Conservation (phyloP, 805 yeast genomes). For the Torulaspora quercuum region DNA sequence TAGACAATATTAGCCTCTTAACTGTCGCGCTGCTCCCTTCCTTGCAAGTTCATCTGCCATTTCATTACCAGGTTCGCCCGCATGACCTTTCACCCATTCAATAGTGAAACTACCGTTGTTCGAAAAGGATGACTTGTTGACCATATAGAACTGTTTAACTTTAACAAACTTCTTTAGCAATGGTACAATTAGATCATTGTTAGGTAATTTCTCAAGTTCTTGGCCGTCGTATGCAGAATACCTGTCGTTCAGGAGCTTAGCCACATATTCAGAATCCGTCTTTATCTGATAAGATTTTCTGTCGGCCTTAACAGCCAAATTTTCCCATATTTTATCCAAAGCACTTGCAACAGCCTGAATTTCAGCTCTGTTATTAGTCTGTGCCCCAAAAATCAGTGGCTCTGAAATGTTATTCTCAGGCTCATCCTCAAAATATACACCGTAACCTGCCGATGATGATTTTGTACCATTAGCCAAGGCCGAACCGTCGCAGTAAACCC, state of each 20-base stretch:
- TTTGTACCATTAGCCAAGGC: slow-evolving; percentile 54
- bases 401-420: slow-evolving; percentile 46
- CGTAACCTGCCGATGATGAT: slow-evolving; percentile 53
- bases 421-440: slow-evolving; percentile 67
- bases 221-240: slow-evolving; percentile 48
- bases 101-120: slow-evolving; percentile 44
- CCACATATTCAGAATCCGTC: slow-evolving; percentile 71
- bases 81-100: slow-evolving; percentile 69
- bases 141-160: slow-evolving; percentile 40
- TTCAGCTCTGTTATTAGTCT: slow-evolving; percentile 83
- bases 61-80: slow-evolving; percentile 67
- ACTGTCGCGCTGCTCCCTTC: slow-evolving; percentile 44
- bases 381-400: slow-evolving; percentile 46
- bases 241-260: slow-evolving; percentile 57
- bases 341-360: slow-evolving; percentile 64
- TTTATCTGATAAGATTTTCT: slow-evolving; percentile 42
- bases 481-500: slow-evolving; percentile 78
- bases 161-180: slow-evolving; percentile 42
- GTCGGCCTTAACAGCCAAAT: slow-evolving; percentile 18
- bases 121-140: slow-evolving; percentile 23
- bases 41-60: slow-evolving; percentile 74
- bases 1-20: too few relatives aligned
- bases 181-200: slow-evolving; percentile 33
- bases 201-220: slow-evolving; percentile 30
- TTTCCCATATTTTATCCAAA: slow-evolving; percentile 40